Evolutionary conservation across 192 early-diverging fungal species (phyloP).

Genomic region (Coemansia sp.): DNA sequence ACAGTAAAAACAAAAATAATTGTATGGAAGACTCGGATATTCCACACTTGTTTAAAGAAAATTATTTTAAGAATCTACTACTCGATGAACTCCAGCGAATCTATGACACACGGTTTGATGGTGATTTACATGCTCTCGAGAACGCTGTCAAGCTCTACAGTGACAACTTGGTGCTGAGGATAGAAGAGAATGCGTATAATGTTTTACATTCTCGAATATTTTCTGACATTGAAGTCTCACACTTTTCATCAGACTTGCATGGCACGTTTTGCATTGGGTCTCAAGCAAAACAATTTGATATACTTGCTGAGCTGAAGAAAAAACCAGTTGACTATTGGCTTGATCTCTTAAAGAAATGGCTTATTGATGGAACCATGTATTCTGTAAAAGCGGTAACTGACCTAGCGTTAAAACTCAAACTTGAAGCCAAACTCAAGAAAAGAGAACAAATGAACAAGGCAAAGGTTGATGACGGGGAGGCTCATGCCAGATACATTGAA

Average conservation of each 20-base stretch:
- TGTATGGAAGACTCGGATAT: slow-evolving; percentile 32
- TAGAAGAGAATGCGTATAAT: slow-evolving; percentile 36
- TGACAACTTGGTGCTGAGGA: slow-evolving; percentile 21
- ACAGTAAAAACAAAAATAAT: slow-evolving; percentile 11
- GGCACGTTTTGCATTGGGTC: slow-evolving; percentile 26
- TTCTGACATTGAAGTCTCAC: slow-evolving; percentile 38
- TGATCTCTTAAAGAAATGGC: slow-evolving; percentile 41
- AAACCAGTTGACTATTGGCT: slow-evolving; percentile 45
- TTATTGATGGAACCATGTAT: slow-evolving; percentile 25
- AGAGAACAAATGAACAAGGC: slow-evolving; percentile 25
- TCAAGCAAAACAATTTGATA: slow-evolving; percentile 30
- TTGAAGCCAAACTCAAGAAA: slow-evolving; percentile 30
- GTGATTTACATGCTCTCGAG: slow-evolving; percentile 25
- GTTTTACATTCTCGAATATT: slow-evolving; percentile 21
- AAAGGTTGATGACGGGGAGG: slow-evolving; percentile 23
- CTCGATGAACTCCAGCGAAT: slow-evolving; percentile 60
- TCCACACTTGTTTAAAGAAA: slow-evolving; percentile 61
- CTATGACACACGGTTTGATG: slow-evolving; percentile 36
- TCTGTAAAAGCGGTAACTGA: slow-evolving; percentile 40
- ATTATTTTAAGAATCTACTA: slow-evolving; percentile 60
- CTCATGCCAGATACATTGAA: slow-evolving; percentile 57
- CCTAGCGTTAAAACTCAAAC: slow-evolving; percentile 8
- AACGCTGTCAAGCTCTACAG: slow-evolving; percentile 23
- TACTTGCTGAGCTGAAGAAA: slow-evolving; percentile 21
- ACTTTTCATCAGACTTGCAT: slow-evolving; percentile 23